Base-by-base conservation (phyloP, 306 rosid species). In the Ormosia semicastrata region DNA sequence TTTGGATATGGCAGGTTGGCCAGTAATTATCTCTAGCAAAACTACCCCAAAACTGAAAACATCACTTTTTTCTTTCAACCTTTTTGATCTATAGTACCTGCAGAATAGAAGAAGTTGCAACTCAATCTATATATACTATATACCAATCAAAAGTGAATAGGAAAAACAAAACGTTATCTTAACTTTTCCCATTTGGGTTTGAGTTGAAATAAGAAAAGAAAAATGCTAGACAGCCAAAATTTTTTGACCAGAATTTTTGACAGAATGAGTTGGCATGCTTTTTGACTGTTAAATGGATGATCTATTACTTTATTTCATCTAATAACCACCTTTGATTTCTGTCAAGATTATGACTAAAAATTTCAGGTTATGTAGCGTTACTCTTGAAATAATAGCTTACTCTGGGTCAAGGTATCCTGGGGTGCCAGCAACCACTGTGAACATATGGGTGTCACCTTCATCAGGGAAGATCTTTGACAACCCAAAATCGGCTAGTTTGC, bases 401-500 rank as follows among this genome's bases (percentile, higher is more conserved):
- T 86, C 73, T 0, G 92, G 97, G 17, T 93, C 92, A 66, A 93
- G 89, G 74, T 93, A 91, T 30, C 94, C 93, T 1, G 70, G 84
- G 14, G 93, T 91, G 39, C 94, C 94, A 44, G 85, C 96, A 15
- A 90, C 85, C 8, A 50, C 66, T 5, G 90, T 87, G 52, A 59
- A 53, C 37, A 84, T 74, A 52, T 76, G 92, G 30, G 89, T 85
- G 73, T 77, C 89, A 33, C 75, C 85, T 53, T 86, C 89, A 57
- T 64, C 18, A 0, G 85, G 75, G 53, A 86, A 88, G 50, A 58
- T 71, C 85, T 79, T 91, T n/a, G 93, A 87, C 17, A 88, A 57
- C 12, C 98, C 98, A 54, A 90, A 93, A 86, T 93, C 94, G 46
- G 91, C 86, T 58, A 89, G 65, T 86, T 93, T 91, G 2, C 82